phyloP scores from a whole-genome alignment of 2,329 filamentous ascomycete species.

The Fusarium sp. region DNA sequence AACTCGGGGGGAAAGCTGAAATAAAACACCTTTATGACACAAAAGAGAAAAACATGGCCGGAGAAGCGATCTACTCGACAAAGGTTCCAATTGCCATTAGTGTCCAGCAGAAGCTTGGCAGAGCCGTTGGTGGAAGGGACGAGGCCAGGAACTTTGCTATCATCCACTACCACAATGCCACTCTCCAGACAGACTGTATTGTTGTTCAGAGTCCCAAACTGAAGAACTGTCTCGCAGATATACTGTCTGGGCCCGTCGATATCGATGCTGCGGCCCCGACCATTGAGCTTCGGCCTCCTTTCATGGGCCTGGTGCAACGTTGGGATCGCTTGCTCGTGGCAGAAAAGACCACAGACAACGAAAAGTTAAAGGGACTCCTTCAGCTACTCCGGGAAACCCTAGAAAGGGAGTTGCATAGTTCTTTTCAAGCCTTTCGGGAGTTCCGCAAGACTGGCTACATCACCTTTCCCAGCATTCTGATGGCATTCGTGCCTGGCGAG shows the following conservation, averaged over 20 bases:
- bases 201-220: conserved; percentile 10
- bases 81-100: background rate
- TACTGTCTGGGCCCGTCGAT: background rate
- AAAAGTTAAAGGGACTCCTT: background rate
- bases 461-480: background rate
- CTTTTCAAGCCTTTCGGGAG: background rate
- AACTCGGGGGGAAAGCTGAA: background rate
- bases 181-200: background rate
- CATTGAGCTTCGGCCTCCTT: background rate
- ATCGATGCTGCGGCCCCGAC: background rate
- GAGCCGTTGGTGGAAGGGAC: background rate
- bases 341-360: accelerated
- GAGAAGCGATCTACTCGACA: background rate
- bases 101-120: background rate
- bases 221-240: background rate
- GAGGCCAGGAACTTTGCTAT: background rate
- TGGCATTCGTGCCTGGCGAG: conserved; percentile 6
- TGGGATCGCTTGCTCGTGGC: background rate
- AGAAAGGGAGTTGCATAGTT: background rate
- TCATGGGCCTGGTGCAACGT: conserved; percentile 1
- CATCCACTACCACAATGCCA: background rate
- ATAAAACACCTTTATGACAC: background rate
- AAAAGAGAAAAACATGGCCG: background rate
- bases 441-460: background rate
- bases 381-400: background rate